Evolutionary conservation across 345 rosid genomes (phyloP), one percentile per base, ranked within the genome.

Genomic region (Corymbia maculata): DNA sequence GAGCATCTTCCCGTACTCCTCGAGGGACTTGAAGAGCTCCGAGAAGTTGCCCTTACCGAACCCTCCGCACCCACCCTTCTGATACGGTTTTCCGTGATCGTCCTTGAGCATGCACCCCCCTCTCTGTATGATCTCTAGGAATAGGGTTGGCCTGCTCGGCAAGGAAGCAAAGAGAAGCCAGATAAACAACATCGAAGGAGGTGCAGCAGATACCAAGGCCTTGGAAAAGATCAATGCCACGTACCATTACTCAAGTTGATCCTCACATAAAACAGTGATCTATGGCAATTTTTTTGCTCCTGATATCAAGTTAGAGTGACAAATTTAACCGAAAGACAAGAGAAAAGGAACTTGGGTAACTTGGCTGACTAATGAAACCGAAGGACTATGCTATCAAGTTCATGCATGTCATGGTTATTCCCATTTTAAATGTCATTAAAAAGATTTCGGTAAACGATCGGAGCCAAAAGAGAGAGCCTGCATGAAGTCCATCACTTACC

Each of bases 1-100:
- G 45, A 97, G 96, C 5, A 94, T 93, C 92, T 95, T 95, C 93
- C 93, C 98, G 8, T 95, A 95, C 82, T 95, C 99, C 91, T 96
- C 98, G n/a, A 96, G 94, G 87, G 98, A 96, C 92, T 94, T 97
- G 92, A 95, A 97, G 90, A 96, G 98, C 94, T 94, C 97, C 2
- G 98, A 95, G 89, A 96, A 96, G 91, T 97, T 96, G 59, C 99
- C 99, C 90, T 97, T 97, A 50, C 98, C 97, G 55, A 97, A 97
- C 5, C 97, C 99, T 42, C 99, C 99, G 28, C 99, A 96, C 57
- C 95, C 95, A 36, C 98, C 98, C 90, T 95, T 97, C 92, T 95
- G 98, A 89, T 95, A 93, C 42, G 51, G 91, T 89, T 93, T 93
- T 84, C 98, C 98, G 57, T 91, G 87, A 36, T 95, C 95, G 80